Percentiles rank a stretch among this genome's conserved stretches.
Evolutionary conservation across 108 stramenopile species (phyloP).

Genomic region (Pseudonitzschia pungens): DNA sequence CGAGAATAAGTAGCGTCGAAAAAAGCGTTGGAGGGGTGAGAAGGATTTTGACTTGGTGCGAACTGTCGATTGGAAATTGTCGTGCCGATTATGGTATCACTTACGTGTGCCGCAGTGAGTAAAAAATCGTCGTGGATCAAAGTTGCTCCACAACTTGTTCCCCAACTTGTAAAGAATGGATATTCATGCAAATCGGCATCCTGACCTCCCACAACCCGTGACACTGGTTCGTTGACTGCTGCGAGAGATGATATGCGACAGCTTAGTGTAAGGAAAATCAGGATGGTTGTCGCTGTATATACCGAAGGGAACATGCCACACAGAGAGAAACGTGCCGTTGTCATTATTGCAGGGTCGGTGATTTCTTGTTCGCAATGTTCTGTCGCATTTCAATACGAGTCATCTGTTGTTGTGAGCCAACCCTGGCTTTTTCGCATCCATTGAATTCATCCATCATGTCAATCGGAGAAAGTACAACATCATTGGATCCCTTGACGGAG

Average conservation of each 20-base stretch:
- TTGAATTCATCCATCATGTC: neutral
- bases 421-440: neutral
- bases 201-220: conserved; percentile 37
- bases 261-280: neutral
- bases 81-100: neutral
- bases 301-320: neutral
- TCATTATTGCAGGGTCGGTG: neutral
- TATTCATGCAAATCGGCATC: conserved; percentile 27
- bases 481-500: neutral
- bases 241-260: neutral
- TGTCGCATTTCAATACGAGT: neutral
- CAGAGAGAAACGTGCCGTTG: neutral
- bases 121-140: conserved; percentile 31
- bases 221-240: neutral
- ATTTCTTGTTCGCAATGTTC: neutral
- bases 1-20: too few relatives aligned
- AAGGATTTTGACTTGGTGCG: neutral
- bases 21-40: neutral
- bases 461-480: neutral
- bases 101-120: conserved; percentile 37
- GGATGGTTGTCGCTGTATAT: neutral
- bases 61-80: neutral
- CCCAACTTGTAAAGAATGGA: conserved; percentile 34
- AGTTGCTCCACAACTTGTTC: conserved; percentile 20
- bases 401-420: neutral